phyloP scores from a whole-genome alignment of 148 eudicot species.

The Chenopodium formosanum region DNA sequence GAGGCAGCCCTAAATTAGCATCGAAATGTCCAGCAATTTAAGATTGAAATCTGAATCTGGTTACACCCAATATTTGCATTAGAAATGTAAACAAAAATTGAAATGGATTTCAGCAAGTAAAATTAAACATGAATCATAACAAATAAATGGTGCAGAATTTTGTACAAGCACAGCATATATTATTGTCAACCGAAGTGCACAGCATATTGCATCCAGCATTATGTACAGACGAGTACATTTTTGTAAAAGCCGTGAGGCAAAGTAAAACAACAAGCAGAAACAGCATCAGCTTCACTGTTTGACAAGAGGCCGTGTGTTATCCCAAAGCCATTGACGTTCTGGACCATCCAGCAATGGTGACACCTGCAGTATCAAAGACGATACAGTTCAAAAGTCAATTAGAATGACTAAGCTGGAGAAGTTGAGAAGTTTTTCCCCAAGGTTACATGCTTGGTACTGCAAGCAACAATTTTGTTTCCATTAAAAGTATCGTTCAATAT shows the following conservation, averaged over 20 bases:
- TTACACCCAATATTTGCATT: background rate
- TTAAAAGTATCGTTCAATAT: background rate
- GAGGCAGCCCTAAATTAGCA: no score
- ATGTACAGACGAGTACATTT: conserved; percentile 4
- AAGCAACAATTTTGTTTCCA: background rate
- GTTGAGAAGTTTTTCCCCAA: background rate
- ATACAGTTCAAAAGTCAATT: background rate
- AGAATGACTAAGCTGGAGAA: background rate
- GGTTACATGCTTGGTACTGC: background rate
- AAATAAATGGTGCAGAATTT: background rate
- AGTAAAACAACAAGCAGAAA: background rate
- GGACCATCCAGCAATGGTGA: conserved; percentile 75
- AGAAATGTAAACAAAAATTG: no score
- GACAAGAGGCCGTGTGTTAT: conserved; percentile 68
- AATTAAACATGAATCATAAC: background rate
- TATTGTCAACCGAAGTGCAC: background rate
- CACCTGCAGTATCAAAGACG: conserved; percentile 42
- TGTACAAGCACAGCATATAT: background rate
- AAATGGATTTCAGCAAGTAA: background rate
- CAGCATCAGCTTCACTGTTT: conserved; percentile 26
- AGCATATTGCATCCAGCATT: background rate
- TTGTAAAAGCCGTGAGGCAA: background rate
- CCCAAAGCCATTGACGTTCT: conserved; percentile 82
- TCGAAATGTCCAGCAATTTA: background rate
- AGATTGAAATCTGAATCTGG: no score